A percentile compares a stretch with the other conserved stretches of the same genome.
Evolutionary conservation across 495 filamentous ascomycete species (phyloP).

Genomic region (Aspergillus diversus): DNA sequence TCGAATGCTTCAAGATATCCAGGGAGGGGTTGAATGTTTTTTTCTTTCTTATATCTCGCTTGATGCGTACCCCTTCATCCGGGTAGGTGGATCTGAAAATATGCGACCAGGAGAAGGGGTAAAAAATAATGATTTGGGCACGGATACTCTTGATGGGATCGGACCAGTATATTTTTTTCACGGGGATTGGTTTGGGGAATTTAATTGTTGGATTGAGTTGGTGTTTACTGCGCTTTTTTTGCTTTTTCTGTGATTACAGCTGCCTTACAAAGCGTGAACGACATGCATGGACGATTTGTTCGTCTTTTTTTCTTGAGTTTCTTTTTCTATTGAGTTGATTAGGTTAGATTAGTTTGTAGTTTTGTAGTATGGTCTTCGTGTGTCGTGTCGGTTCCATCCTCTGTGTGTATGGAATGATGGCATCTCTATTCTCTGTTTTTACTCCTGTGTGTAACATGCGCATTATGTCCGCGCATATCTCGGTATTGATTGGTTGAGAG

Average conservation of each 20-base stretch:
- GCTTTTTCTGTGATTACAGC: no score
- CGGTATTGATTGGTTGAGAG: no score
- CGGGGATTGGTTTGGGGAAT: neutral
- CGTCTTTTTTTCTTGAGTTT: neutral
- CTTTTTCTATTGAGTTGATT: neutral
- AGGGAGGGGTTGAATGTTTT: conserved; percentile 7
- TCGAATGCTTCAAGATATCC: conserved; percentile 6
- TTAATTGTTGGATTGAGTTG: neutral
- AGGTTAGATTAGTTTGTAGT: conserved; percentile 2
- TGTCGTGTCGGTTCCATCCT: conserved; percentile 2
- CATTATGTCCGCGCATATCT: no score
- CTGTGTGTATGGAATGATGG: neutral
- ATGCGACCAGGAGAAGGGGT: no score
- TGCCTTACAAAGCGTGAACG: neutral
- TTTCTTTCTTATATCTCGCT: neutral
- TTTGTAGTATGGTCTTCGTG: conserved; percentile 2
- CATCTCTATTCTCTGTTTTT: neutral
- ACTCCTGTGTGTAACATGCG: neutral
- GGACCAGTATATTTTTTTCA: neutral
- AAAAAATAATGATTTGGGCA: no score
- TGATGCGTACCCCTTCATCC: no score
- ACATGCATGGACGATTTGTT: neutral
- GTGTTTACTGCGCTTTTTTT: neutral
- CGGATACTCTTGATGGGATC: no score
- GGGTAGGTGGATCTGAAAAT: no score